phyloP scores from a whole-genome alignment of 495 filamentous ascomycete genomes.

The Neurospora sp. region DNA sequence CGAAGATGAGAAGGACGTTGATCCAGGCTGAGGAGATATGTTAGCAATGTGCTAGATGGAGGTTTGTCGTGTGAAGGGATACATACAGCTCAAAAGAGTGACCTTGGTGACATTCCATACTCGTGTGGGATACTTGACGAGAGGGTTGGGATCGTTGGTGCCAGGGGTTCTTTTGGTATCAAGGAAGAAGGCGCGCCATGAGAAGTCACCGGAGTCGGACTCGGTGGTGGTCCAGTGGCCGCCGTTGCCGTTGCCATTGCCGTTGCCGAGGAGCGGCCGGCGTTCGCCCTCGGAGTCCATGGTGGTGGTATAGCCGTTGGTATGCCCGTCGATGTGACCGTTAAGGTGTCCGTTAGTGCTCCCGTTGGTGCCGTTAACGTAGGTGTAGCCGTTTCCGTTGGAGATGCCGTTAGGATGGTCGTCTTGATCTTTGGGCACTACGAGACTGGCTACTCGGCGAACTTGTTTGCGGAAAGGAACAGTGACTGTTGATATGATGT shows the following conservation, averaged over 20 bases:
- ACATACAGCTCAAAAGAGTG: constrained; percentile 45
- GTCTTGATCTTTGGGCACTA: not conserved
- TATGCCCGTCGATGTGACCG: not conserved
- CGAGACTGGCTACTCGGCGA: not conserved
- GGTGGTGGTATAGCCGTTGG: not conserved
- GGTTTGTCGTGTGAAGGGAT: constrained; percentile 1
- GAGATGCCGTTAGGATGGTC: not conserved
- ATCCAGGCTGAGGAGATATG: constrained; percentile 47
- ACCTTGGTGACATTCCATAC: constrained; percentile 40
- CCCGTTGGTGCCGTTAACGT: not conserved
- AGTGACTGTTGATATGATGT: not conserved
- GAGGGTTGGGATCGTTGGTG: constrained; percentile 35
- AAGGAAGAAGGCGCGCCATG: constrained; percentile 31
- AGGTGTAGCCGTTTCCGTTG: not conserved
- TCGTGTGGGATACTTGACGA: constrained; percentile 48
- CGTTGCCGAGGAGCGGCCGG: not conserved
- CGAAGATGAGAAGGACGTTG: constrained; percentile 80
- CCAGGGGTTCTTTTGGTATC: constrained; percentile 36
- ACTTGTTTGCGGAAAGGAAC: not conserved
- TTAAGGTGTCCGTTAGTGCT: not conserved
- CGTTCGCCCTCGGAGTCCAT: not conserved
- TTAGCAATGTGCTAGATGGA: not conserved
- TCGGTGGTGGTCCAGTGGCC: not conserved
- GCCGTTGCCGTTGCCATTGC: not conserved
- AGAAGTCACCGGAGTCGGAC: constrained; percentile 3